Conservation (phyloP, 208 protist species). For the Leishmania mexicana region DNA sequence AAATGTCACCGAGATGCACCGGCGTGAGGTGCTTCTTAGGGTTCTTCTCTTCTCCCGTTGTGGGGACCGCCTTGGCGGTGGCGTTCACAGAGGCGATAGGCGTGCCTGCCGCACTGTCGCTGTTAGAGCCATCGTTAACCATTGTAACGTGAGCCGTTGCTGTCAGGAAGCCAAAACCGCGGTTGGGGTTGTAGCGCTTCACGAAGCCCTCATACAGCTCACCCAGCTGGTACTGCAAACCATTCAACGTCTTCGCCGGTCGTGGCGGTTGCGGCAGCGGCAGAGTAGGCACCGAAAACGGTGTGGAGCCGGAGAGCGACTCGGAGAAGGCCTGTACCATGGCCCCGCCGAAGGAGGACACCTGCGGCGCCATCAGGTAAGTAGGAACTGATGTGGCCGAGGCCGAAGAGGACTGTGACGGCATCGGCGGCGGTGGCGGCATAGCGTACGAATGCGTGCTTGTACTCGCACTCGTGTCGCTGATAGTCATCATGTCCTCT, state of each 20-base stretch:
- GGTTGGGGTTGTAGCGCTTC: conserved; percentile 72
- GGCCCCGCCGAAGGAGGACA: background rate
- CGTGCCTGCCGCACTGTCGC: background rate
- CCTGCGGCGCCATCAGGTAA: background rate
- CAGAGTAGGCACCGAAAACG: background rate
- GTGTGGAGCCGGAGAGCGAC: conserved; percentile 2
- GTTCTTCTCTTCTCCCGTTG: background rate
- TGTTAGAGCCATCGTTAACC: background rate
- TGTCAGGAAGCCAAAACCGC: conserved; percentile 66
- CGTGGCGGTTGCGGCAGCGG: conserved; percentile 3
- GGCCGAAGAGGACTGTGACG: background rate
- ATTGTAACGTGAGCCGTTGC: conserved; percentile 39
- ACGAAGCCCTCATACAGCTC: conserved; percentile 66
- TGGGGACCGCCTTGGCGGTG: background rate
- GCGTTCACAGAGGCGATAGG: conserved; percentile 4
- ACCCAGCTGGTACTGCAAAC: conserved; percentile 46
- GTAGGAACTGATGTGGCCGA: background rate
- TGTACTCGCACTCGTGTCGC: background rate
- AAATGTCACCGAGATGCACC: conserved; percentile 55
- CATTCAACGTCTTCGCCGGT: conserved; percentile 32
- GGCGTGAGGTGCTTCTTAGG: conserved; percentile 29
- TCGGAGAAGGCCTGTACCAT: conserved; percentile 1
- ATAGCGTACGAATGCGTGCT: conserved; percentile 5
- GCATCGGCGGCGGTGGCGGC: background rate
- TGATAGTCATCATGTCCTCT: conserved; percentile 10